These are phyloP conservation scores for Rhododendron vialii DNA, from an alignment of 148 eudicot species.

Conservation along the genomic window DNA sequence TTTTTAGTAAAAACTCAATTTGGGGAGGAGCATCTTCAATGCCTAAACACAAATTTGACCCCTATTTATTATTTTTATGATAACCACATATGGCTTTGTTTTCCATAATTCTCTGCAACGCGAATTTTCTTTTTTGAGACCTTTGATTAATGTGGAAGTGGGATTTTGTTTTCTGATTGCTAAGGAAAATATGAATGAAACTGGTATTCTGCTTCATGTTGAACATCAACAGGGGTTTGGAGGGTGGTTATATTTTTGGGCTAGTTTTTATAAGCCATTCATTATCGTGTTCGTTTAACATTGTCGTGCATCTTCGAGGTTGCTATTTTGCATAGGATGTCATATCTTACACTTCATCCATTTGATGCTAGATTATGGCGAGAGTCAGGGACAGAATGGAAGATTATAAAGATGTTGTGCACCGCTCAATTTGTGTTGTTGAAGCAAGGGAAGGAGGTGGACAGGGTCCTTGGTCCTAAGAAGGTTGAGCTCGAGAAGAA, in stretches of 20 bases:
- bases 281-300: background rate
- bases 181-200: background rate
- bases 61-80: no score
- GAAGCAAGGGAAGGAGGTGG: no score
- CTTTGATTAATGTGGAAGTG: background rate
- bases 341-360: background rate
- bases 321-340: background rate
- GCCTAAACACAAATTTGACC: no score
- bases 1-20: no score
- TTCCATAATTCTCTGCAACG: background rate
- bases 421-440: conserved; percentile 65
- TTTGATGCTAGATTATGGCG: conserved; percentile 40
- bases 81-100: background rate
- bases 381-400: conserved; percentile 79
- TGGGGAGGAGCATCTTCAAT: no score
- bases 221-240: background rate
- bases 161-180: background rate
- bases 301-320: background rate
- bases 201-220: background rate
- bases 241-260: background rate
- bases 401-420: conserved; percentile 84
- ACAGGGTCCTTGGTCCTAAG: no score
- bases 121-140: background rate
- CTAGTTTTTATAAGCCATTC: background rate
- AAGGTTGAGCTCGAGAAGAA: no score